Evolutionary conservation across 495 filamentous ascomycete genomes (phyloP).

Genomic region (Patellaria atrata): DNA sequence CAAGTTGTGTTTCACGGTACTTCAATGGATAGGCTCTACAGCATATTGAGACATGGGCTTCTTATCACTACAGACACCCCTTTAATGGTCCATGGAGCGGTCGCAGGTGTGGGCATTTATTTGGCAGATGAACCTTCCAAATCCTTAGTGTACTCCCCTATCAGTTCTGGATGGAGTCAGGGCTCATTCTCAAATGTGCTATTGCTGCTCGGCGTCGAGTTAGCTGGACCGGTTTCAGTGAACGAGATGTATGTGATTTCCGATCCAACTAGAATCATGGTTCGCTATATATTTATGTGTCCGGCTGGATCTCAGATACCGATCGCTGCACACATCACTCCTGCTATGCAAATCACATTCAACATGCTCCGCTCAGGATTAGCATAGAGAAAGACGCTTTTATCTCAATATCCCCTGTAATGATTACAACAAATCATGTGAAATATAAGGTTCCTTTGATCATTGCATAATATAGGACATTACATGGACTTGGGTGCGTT

Average conservation of each 20-base stretch:
- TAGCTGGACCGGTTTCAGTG: too few relatives aligned
- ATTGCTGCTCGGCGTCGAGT: slow-evolving; percentile 23
- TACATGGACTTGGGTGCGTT: too few relatives aligned
- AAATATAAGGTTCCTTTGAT: too few relatives aligned
- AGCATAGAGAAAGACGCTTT: slow-evolving; percentile 8
- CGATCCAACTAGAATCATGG: slow-evolving; percentile 18
- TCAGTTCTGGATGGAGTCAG: slow-evolving; percentile 11
- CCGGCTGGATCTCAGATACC: slow-evolving; percentile 8
- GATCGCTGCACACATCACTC: slow-evolving; percentile 13
- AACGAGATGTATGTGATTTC: slow-evolving; percentile 21
- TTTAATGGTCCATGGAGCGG: slow-evolving; percentile 21
- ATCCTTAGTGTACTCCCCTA: slow-evolving; percentile 14
- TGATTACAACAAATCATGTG: too few relatives aligned
- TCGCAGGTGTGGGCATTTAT: slow-evolving; percentile 24
- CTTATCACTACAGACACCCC: slow-evolving; percentile 13
- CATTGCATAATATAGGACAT: too few relatives aligned
- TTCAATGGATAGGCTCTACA: slow-evolving; percentile 20
- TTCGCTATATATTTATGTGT: slow-evolving; percentile 25
- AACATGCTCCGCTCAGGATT: slow-evolving; percentile 11
- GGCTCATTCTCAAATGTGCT: slow-evolving; percentile 15
- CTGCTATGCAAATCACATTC: slow-evolving; percentile 21
- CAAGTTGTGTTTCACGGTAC: slow-evolving; percentile 27
- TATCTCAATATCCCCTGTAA: too few relatives aligned
- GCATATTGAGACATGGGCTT: slow-evolving; percentile 24
- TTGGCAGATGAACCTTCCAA: slow-evolving; percentile 22